Conservation (phyloP, 2,329 filamentous ascomycete genomes). For the Ophiostoma perfectum region DNA sequence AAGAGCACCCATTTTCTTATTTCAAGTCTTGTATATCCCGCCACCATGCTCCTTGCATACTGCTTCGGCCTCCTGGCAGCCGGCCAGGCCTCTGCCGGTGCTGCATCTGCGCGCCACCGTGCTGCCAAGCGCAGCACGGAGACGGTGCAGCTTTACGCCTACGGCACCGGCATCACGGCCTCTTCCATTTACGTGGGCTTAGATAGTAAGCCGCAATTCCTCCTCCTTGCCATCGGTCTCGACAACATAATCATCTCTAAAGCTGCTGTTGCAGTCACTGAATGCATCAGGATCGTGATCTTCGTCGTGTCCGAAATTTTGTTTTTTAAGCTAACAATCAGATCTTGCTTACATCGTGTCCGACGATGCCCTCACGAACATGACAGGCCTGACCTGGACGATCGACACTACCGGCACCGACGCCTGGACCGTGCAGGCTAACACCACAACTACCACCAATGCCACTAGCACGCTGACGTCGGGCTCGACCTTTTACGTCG, state of each 20-base stretch:
- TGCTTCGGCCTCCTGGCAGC: conserved; percentile 8
- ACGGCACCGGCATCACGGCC: conserved; percentile 14
- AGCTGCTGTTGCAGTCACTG: not conserved
- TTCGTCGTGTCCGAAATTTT: not conserved
- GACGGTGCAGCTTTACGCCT: conserved; percentile 15
- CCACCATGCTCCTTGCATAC: not conserved
- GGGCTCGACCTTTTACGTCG: conserved; percentile 9
- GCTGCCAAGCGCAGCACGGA: conserved; percentile 16
- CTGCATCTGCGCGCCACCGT: not conserved
- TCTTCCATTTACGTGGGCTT: conserved; percentile 7
- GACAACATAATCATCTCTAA: not conserved
- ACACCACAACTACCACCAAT: conserved; percentile 4
- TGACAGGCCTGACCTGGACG: conserved; percentile 19
- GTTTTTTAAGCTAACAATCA: conserved; percentile 3
- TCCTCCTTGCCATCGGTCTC: not conserved
- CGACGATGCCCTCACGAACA: not conserved
- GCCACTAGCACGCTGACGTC: not conserved
- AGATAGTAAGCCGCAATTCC: not conserved
- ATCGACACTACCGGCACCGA: conserved; percentile 17
- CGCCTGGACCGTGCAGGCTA: conserved; percentile 19
- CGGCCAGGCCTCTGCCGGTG: not conserved
- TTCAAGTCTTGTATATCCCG: not conserved
- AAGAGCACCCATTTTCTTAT: not conserved
- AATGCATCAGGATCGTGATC: not conserved
- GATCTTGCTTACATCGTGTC: conserved; percentile 18